Conservation (phyloP, 805 yeast species). For the Candida mattraensis region DNA sequence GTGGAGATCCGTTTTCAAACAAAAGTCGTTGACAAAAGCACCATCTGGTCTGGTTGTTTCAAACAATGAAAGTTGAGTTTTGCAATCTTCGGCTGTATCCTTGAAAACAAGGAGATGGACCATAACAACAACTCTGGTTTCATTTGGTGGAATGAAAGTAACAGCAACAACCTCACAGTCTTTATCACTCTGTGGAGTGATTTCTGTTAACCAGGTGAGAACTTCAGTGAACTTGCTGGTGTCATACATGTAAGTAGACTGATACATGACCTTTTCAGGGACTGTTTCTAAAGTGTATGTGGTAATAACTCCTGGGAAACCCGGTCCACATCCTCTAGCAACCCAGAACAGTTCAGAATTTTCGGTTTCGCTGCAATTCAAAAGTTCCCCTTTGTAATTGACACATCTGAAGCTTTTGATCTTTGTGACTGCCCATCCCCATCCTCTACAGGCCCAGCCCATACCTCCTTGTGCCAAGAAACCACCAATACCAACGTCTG, state of each 20-base stretch:
- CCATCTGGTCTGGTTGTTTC: constrained; percentile 9
- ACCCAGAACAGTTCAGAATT: constrained; percentile 13
- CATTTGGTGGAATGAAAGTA: constrained; percentile 7
- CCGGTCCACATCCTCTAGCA: constrained; percentile 15
- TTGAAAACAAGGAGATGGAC: constrained; percentile 12
- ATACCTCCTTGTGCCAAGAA: constrained; percentile 13
- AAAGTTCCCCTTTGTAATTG: constrained; percentile 6
- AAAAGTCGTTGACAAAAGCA: constrained; percentile 7
- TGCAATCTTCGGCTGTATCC: constrained; percentile 4
- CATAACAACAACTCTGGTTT: constrained; percentile 2
- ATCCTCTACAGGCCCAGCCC: constrained; percentile 15
- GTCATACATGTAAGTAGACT: constrained; percentile 8
- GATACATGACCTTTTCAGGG: constrained; percentile 11
- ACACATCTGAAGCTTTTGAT: constrained; percentile 11
- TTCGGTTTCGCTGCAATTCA: constrained; percentile 10
- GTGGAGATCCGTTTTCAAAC: constrained; percentile 5
- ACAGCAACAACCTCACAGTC: constrained; percentile 13
- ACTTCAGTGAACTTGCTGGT: constrained; percentile 4
- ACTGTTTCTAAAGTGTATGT: constrained; percentile 11
- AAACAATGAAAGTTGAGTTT: constrained; percentile 7
- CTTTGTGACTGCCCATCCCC: constrained; percentile 13
- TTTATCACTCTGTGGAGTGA: constrained; percentile 6
- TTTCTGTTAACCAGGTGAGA: constrained; percentile 9
- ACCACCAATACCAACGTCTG: constrained; percentile 14
- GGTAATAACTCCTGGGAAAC: constrained; percentile 12